Conservation (phyloP, 306 rosid species). For the Dalbergia oliveri region DNA sequence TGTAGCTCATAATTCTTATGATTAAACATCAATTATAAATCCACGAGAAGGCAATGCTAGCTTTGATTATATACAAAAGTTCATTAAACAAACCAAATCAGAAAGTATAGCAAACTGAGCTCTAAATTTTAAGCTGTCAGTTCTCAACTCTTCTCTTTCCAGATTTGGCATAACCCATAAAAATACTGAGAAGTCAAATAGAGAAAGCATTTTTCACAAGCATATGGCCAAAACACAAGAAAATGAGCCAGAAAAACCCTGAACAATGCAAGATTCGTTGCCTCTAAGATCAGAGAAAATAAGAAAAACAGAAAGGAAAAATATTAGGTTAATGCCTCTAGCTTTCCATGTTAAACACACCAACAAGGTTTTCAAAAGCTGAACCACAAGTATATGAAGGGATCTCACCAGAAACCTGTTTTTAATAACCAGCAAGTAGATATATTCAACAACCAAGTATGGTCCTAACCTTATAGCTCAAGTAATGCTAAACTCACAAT, state of each 20-base stretch:
- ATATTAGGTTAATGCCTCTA: neutral
- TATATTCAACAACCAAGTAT: slow-evolving; percentile 1
- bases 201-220: slow-evolving; percentile 5
- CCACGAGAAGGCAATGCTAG: neutral
- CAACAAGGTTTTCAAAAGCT: slow-evolving; percentile 21
- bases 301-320: neutral
- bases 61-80: neutral
- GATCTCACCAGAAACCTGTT: slow-evolving; percentile 31
- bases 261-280: neutral
- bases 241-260: slow-evolving; percentile 19
- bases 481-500: slow-evolving; percentile 1
- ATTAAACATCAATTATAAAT: slow-evolving; percentile 27
- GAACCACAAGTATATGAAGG: neutral
- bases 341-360: neutral
- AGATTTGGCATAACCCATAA: neutral
- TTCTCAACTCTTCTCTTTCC: slow-evolving; percentile 18
- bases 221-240: slow-evolving; percentile 1
- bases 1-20: neutral
- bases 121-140: neutral
- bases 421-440: slow-evolving; percentile 7
- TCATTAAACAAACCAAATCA: slow-evolving; percentile 14
- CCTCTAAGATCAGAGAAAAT: neutral
- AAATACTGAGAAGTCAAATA: slow-evolving; percentile 36
- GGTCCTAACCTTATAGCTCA: neutral
- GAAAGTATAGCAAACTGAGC: neutral